These are phyloP conservation scores for Clausena lansium DNA, from an alignment of 345 rosid genomes.

Conservation along the genomic window DNA sequence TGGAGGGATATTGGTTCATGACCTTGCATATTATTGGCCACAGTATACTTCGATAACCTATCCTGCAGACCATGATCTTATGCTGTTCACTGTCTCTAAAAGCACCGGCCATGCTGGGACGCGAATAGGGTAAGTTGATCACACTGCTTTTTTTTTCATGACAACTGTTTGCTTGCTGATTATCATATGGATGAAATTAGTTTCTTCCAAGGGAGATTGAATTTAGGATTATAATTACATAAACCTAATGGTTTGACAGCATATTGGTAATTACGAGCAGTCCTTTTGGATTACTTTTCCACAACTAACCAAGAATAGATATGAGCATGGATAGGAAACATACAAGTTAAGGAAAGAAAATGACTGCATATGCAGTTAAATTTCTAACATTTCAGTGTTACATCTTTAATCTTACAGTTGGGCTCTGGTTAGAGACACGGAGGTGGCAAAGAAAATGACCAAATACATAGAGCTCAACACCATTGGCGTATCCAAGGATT, in stretches of 20 bases:
- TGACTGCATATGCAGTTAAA: background rate
- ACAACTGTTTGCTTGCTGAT: background rate
- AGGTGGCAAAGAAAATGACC: slow-evolving; percentile 69
- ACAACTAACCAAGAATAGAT: background rate
- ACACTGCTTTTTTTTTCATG: background rate
- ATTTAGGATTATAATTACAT: background rate
- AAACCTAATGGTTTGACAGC: background rate
- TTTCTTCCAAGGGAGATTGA: background rate
- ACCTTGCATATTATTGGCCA: slow-evolving; percentile 95
- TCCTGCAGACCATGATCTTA: slow-evolving; percentile 70
- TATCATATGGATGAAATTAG: background rate
- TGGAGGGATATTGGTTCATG: slow-evolving; percentile 74
- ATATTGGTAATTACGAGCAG: background rate
- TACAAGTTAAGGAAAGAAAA: background rate
- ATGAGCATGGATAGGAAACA: background rate
- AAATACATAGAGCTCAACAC: slow-evolving; percentile 79
- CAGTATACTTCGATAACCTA: slow-evolving; percentile 78
- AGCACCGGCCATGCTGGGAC: slow-evolving; percentile 90
- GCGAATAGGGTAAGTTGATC: slow-evolving; percentile 73
- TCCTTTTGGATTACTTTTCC: background rate
- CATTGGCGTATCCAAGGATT: slow-evolving; percentile 88
- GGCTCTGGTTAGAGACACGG: slow-evolving; percentile 78
- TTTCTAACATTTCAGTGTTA: background rate
- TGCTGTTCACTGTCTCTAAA: slow-evolving; percentile 86
- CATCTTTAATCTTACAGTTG: slow-evolving; percentile 43